Base-by-base conservation (phyloP, 306 rosid species). In the Corylus americana region DNA sequence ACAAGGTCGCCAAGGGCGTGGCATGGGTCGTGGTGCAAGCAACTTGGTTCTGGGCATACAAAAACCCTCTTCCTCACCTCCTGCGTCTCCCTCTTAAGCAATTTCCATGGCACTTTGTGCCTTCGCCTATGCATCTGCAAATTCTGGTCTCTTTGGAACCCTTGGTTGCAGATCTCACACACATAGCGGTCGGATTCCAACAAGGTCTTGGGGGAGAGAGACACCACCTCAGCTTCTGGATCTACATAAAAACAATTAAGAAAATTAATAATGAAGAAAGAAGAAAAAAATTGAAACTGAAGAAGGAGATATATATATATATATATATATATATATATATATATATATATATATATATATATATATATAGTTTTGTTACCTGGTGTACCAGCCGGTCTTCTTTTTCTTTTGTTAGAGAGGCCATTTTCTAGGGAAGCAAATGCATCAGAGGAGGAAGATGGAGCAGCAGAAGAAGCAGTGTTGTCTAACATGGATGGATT, bases 371-470 rank as follows among this genome's bases (percentile, higher is more conserved):
- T 47, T 53, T 4, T 55, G 6, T 70, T 83, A 94, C 99, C 99
- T 73, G 99, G 99, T 29, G 99, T 95, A 72, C 99, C 99, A 12
- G 99, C 96, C 0, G 99, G 99, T 82, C 98, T 88, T 89, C 99
- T 79, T 86, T 91, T 95, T 73, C 99, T 86, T 89, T 90, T 95
- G 89, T 77, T 82, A 18, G 68, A 53, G 47, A 76, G 74, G 12
- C 90, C 93, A 84, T 94, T 88, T 77, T 94, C 90, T 1, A 82
- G 84, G 78, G 85, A 82, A 39, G 86, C 50, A 69, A 81, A 81
- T 59, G 84, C 80, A 71, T 83, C 81, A 45, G 92, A 82, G 44
- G 84, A 82, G 67, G 94, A 83, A 59, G 85, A 83, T 7, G 91
- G 86, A 71, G 85, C 81, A 73, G 72, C 85, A 55, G 86, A 54